These are phyloP conservation scores for Neurospora sp. DNA, from an alignment of 495 filamentous ascomycete species.

Conservation along the genomic window DNA sequence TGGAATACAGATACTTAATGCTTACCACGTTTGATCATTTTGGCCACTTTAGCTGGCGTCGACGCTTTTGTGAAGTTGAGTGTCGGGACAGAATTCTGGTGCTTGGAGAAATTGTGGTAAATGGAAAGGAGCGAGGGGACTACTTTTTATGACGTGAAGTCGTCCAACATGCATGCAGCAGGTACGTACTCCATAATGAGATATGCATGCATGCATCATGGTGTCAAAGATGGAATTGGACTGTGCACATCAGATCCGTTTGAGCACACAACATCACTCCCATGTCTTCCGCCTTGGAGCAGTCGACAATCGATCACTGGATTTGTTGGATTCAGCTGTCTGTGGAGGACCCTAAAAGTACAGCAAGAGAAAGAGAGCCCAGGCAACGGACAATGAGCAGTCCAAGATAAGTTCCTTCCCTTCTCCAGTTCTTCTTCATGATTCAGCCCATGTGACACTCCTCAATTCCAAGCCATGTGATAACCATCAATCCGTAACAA, in stretches of 20 bases:
- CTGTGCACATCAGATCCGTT: too few relatives aligned
- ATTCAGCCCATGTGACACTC: background rate
- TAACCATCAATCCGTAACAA: background rate
- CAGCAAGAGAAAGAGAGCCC: background rate
- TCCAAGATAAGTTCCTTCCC: background rate
- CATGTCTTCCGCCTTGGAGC: background rate
- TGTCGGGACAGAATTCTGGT: background rate
- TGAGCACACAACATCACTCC: too few relatives aligned
- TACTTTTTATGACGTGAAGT: background rate
- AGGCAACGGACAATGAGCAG: background rate
- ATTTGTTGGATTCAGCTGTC: background rate
- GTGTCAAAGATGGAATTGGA: too few relatives aligned
- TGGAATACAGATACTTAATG: background rate
- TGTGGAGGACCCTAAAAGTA: background rate
- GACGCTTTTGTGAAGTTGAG: background rate
- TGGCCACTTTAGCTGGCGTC: background rate
- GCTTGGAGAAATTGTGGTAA: background rate
- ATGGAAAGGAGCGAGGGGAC: background rate
- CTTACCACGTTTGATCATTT: background rate
- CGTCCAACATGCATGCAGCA: background rate
- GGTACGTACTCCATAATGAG: background rate
- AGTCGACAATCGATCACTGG: background rate
- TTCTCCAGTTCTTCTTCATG: background rate
- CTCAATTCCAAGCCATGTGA: background rate
- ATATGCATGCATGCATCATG: too few relatives aligned